Evolutionary conservation across 768 basidiomycete species (phyloP).

Genomic region (Amanita rubescens): DNA sequence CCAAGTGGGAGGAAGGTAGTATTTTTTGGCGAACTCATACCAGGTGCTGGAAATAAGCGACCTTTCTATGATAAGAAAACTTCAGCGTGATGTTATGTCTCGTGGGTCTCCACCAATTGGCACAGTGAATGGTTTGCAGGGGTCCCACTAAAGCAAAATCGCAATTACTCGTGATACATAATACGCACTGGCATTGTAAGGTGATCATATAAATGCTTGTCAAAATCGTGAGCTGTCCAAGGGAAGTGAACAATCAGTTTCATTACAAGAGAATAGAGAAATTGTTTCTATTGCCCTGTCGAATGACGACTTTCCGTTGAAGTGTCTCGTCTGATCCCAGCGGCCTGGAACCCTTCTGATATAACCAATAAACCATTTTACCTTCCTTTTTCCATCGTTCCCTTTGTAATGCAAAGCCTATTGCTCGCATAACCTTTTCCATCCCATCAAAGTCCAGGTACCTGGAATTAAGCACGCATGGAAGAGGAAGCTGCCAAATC

Average conservation of each 20-base stretch:
- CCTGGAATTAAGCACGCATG: constrained; percentile 82
- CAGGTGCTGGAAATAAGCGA: no score
- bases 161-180: no score
- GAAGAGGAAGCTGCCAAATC: constrained; percentile 62
- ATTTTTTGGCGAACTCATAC: no score
- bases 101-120: no score
- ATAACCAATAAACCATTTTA: constrained; percentile 88
- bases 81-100: no score
- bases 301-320: constrained; percentile 48
- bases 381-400: constrained; percentile 60
- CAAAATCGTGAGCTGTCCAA: no score
- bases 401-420: constrained; percentile 60
- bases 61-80: no score
- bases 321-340: constrained; percentile 22
- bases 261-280: constrained; percentile 46
- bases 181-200: no score
- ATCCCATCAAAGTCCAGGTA: constrained; percentile 64
- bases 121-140: no score
- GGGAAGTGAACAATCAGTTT: not conserved
- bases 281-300: constrained; percentile 74
- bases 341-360: constrained; percentile 34
- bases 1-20: no score
- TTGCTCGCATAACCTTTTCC: constrained; percentile 41
- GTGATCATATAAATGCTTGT: no score
- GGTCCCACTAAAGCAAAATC: no score